Base-by-base conservation (phyloP, 352 stramenopile genomes). In the Globisporangium nunn region DNA sequence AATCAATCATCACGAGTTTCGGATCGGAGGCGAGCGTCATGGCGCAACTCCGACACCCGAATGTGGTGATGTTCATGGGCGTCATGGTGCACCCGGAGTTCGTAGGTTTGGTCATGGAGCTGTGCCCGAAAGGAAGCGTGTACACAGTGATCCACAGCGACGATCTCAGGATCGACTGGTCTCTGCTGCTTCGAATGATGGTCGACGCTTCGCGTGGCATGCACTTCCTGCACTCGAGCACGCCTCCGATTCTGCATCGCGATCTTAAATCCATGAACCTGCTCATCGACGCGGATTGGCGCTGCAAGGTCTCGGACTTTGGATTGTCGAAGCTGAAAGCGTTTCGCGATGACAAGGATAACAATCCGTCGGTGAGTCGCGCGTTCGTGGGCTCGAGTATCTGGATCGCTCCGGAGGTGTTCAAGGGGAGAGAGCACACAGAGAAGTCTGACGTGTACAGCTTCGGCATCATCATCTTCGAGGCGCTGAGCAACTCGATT, bases 221-320 rank as follows among this genome's bases (percentile, higher is more conserved):
- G 87, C 84, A 93, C 66, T 97, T 96, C 61, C 67, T 96, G 30
- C 89, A 97, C 74, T 89, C 75, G n/a, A 91, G 75, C 52, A 90
- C 73, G 52, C 85, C 87, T 17, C 85, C 84, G 12, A 91, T 97
- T 62, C 72, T 97, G 14, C 89, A 96, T 54, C 85, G 85, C 49
- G 88, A 97, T 49, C 72, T 96, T 33, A 96, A 96, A 70, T 89
- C 78, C 8, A 79, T 94, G 29, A 97, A 97, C 58, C 54, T 97
- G 23, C 73, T 97, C 0, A 88, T 97, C 37, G 78, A 93, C 63
- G 73, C 84, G 6, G 79, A 95, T 59, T 95, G 88, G 82, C 79
- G 80, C 3, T 95, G 82, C 66, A 96, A 96, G 52, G 85, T 97
- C 11, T 91, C 78, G 4, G 89, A 96, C 56, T 95, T 96, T 70